Conservation (phyloP, 257 asterid genomes). For the Salvia miltiorrhiza region DNA sequence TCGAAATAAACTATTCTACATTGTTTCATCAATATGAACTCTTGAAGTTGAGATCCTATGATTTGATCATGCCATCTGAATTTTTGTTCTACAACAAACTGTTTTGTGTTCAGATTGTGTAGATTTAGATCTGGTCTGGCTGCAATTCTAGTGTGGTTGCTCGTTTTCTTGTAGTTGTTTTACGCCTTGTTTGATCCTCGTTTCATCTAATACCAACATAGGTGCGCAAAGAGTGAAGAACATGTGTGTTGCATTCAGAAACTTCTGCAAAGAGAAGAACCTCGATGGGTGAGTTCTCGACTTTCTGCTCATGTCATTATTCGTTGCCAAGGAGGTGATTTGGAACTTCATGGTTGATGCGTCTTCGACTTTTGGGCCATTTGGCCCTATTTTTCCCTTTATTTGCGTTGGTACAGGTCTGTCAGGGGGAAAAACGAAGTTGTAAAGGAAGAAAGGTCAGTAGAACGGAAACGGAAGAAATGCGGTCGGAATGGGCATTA, state of each 20-base stretch:
- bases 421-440: too few relatives aligned
- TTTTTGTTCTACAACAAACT: background rate
- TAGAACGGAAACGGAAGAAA: too few relatives aligned
- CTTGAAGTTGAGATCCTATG: constrained; percentile 2
- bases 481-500: too few relatives aligned
- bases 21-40: constrained; percentile 11
- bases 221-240: constrained; percentile 73
- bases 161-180: background rate
- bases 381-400: too few relatives aligned
- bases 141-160: background rate
- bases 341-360: too few relatives aligned
- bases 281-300: constrained; percentile 58
- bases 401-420: too few relatives aligned
- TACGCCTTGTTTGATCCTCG: background rate
- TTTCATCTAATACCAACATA: constrained; percentile 37
- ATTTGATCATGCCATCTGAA: background rate
- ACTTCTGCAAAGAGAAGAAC: constrained; percentile 62
- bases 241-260: constrained; percentile 54
- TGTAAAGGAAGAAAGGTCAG: too few relatives aligned
- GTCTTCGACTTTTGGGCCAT: too few relatives aligned
- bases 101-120: background rate
- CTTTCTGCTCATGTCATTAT: constrained; percentile 2
- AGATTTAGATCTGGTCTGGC: constrained; percentile 27
- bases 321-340: background rate
- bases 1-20: background rate